Percentiles rank a stretch among this genome's conserved stretches.
Evolutionary conservation across 768 basidiomycete species (phyloP).

Genomic region (Serendipita sp.): DNA sequence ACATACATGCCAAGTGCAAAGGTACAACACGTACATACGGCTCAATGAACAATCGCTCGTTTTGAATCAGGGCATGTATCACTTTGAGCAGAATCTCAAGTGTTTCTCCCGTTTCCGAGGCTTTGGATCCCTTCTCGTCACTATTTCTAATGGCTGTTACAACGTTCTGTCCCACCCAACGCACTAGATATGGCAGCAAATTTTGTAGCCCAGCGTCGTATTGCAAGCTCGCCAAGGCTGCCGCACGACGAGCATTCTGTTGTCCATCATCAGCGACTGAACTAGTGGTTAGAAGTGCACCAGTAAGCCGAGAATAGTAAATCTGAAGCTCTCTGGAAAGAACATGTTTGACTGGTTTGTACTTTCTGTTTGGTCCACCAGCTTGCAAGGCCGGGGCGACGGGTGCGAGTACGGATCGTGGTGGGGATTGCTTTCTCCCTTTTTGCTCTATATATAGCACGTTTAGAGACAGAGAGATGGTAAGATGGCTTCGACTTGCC

Average conservation of each 20-base stretch:
- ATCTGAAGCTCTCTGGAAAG: slow-evolving; percentile 87
- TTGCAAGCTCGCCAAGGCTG: slow-evolving; percentile 78
- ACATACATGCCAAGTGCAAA: not conserved
- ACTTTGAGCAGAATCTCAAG: slow-evolving; percentile 76
- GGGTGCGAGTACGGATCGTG: slow-evolving; percentile 3
- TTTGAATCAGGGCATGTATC: slow-evolving; percentile 69
- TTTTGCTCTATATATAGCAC: slow-evolving; percentile 39
- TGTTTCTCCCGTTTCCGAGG: slow-evolving; percentile 38
- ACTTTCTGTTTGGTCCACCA: slow-evolving; percentile 37
- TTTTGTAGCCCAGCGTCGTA: slow-evolving; percentile 85
- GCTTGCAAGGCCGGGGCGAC: slow-evolving; percentile 14
- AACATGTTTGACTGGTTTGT: slow-evolving; percentile 77
- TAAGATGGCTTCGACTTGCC: not conserved
- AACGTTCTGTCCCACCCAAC: slow-evolving; percentile 87
- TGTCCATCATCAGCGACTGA: slow-evolving; percentile 6
- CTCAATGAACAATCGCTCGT: slow-evolving; percentile 80
- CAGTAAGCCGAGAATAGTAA: slow-evolving; percentile 83
- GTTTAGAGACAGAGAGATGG: not conserved
- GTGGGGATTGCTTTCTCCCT: slow-evolving; percentile 17
- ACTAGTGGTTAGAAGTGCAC: slow-evolving; percentile 49
- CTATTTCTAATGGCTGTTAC: slow-evolving; percentile 37
- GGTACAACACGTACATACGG: slow-evolving; percentile 57
- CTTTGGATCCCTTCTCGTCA: slow-evolving; percentile 19
- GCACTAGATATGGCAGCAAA: slow-evolving; percentile 80
- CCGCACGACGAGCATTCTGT: slow-evolving; percentile 60